Conservation (phyloP, 1,284 basidiomycete species). For the Pseudozyma flocculosa region DNA sequence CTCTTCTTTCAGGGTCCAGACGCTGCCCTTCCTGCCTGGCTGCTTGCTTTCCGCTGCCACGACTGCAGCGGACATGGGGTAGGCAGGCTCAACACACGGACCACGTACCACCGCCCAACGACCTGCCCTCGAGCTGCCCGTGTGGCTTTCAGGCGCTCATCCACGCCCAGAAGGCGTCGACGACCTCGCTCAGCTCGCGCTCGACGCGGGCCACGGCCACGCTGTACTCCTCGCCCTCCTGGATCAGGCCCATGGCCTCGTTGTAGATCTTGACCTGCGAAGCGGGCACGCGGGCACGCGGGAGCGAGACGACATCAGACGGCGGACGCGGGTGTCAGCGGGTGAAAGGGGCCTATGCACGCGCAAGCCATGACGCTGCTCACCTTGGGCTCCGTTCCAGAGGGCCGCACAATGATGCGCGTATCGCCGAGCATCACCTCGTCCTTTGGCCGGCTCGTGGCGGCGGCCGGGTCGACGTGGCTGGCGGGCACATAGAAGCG, state of each 20-base stretch:
- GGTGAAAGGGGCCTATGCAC: too few species aligned
- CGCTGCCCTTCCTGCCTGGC: too few species aligned
- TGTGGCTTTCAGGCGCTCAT: constrained; percentile 37
- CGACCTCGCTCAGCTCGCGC: constrained; percentile 28
- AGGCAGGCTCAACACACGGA: too few species aligned
- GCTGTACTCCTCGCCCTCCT: constrained; percentile 23
- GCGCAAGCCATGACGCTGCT: too few species aligned
- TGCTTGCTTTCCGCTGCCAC: too few species aligned
- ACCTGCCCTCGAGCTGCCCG: too few species aligned
- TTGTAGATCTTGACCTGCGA: constrained; percentile 46
- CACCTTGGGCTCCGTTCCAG: constrained; percentile 46
- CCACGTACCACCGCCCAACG: too few species aligned
- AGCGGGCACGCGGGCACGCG: too few species aligned
- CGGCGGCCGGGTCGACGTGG: constrained; percentile 8
- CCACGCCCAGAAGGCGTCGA: constrained; percentile 42
- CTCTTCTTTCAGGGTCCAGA: too few species aligned
- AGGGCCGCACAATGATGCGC: constrained; percentile 45
- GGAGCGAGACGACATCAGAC: background rate
- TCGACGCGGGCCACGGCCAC: constrained; percentile 29
- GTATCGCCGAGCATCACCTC: constrained; percentile 43
- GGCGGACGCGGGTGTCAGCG: background rate
- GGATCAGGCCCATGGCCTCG: constrained; percentile 36
- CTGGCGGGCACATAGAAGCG: constrained; percentile 40
- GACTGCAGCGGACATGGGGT: too few species aligned
- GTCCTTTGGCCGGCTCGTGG: constrained; percentile 12